These are phyloP conservation scores for Ceratobasidium sp. DNA, from an alignment of 1,284 basidiomycete genomes.

Conservation along the genomic window DNA sequence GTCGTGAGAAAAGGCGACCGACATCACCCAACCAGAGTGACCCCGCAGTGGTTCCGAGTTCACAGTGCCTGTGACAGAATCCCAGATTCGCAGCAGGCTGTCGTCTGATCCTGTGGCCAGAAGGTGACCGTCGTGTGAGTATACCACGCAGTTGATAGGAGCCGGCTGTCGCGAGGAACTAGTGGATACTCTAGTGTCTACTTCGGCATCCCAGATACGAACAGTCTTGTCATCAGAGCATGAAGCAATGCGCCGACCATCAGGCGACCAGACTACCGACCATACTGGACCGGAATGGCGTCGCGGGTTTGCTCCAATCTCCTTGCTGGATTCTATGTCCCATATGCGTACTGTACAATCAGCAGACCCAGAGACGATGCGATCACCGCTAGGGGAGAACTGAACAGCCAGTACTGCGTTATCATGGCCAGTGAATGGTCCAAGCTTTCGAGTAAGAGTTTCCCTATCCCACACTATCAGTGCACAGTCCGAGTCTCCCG, in stretches of 20 bases:
- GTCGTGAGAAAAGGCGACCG: conserved; percentile 3
- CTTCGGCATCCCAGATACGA: background rate
- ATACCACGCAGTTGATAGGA: background rate
- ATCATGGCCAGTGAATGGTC: background rate
- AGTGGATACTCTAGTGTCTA: background rate
- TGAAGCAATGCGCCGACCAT: background rate
- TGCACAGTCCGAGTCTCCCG: background rate
- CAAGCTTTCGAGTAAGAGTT: background rate
- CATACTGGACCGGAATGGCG: background rate
- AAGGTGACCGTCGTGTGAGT: background rate
- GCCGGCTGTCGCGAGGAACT: background rate
- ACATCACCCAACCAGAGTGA: background rate
- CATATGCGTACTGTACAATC: background rate
- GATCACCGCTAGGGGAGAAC: background rate
- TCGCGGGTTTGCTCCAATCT: background rate
- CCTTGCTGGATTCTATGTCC: background rate
- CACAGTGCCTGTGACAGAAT: background rate
- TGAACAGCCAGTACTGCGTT: background rate
- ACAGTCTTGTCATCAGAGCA: background rate
- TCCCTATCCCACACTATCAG: background rate
- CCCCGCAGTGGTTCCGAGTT: background rate
- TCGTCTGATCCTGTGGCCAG: background rate
- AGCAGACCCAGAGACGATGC: background rate
- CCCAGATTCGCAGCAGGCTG: background rate
- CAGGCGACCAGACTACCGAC: background rate